Percentiles rank a stretch among this genome's conserved stretches.
Evolutionary conservation across 2,329 filamentous ascomycete genomes (phyloP).

Genomic region (Mariannaea sp.): DNA sequence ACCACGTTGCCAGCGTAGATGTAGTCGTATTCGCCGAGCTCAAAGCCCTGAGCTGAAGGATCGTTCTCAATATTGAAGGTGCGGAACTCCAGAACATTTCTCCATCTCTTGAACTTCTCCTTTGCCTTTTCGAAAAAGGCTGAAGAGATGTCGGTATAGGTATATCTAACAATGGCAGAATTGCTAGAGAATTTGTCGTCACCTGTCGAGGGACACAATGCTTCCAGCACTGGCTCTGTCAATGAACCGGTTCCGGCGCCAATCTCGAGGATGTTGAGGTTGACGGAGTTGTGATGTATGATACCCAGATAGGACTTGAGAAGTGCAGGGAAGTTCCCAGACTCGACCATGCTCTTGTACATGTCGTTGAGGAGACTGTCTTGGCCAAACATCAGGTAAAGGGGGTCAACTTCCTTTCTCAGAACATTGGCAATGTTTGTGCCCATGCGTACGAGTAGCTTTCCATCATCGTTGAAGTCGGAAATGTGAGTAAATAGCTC

Average conservation of each 20-base stretch:
- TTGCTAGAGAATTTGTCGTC: not conserved
- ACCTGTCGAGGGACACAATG: not conserved
- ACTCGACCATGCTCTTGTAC: conserved; percentile 5
- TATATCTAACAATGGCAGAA: not conserved
- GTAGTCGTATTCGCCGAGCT: conserved; percentile 6
- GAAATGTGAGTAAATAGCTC: not conserved
- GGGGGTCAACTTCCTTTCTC: conserved; percentile 3
- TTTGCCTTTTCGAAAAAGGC: conserved; percentile 14
- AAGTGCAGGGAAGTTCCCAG: not conserved
- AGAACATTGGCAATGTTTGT: not conserved
- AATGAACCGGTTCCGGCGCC: conserved; percentile 5
- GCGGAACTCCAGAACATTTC: conserved; percentile 1
- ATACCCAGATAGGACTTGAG: not conserved
- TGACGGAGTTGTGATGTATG: conserved; percentile 3
- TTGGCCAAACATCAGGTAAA: conserved; percentile 8
- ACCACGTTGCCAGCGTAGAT: conserved; percentile 7
- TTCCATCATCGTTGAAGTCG: conserved; percentile 3
- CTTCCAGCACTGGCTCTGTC: not conserved
- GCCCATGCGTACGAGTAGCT: conserved; percentile 4
- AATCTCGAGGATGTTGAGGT: conserved; percentile 12
- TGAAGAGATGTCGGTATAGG: conserved; percentile 9
- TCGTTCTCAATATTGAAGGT: conserved; percentile 13
- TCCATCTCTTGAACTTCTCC: conserved; percentile 7
- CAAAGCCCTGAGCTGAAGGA: conserved; percentile 6
- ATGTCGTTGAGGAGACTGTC: conserved; percentile 9